Evolutionary conservation across 768 basidiomycete species (phyloP), one percentile per base, ranked within the genome.

Genomic region (Rhizopogon vinicolor): DNA sequence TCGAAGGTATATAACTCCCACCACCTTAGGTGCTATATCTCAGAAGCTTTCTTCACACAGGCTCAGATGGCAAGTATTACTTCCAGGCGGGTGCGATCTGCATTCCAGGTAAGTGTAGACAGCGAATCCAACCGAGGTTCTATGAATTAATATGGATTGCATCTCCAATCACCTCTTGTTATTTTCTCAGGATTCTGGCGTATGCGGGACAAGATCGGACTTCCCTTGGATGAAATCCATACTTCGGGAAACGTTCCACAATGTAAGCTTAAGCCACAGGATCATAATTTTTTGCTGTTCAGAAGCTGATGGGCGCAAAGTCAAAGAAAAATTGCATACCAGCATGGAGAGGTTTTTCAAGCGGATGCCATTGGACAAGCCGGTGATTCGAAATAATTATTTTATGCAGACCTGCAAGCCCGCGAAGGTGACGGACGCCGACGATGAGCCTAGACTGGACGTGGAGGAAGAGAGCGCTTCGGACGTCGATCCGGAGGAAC

Each of bases 1-100:
- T 84, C 25, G 82, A 84, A 78, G 82, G 82, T 78, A 58, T 35
- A 41, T 5, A 60, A 54, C 51, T 44, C 39, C 51, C 43, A 56
- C 42, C 41, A 44, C 55, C 44, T 42, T 49, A 22, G 51, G 41
- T 54, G 53, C 52, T 37, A 18, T 29, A 51, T 52, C 37, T 53
- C 5, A 37, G 16, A 37, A 37, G 44, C 62, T 56, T 48, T 41
- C 41, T 42, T 50, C 61, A 63, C 44, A 56, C 64, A 84, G 85
- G 86, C 51, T 66, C 73, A 19, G 85, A 91, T 54, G 87, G 88
- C 41, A 75, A 75, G 57, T 87, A 89, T 59, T 86, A 89, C 65
- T 83, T 91, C 61, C 88, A 88, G 64, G 86, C 82, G 41, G 89
- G 88, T 7, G 83, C 82, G 0, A 83, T 90, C 59, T 78, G 79